phyloP scores from a whole-genome alignment of 192 early-diverging fungal species.

The Thamnidium elegans region DNA sequence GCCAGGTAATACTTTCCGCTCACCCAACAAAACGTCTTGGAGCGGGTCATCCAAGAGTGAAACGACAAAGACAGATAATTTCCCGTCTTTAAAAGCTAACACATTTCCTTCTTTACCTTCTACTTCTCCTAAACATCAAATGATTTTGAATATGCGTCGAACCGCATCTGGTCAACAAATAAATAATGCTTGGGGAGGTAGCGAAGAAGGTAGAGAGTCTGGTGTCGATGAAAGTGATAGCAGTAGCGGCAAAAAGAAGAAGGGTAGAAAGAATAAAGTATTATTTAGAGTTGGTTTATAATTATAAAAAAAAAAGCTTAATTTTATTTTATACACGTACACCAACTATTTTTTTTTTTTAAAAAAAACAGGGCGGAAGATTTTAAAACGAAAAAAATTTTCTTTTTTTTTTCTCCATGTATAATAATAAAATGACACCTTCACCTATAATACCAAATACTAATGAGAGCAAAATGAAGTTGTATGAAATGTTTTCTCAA shows the following conservation, averaged over 20 bases:
- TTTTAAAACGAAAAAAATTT: too few relatives aligned
- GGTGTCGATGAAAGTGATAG: neutral
- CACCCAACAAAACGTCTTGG: conserved; percentile 13
- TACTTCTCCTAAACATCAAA: conserved; percentile 25
- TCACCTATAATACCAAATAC: neutral
- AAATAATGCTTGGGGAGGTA: neutral
- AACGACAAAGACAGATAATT: conserved; percentile 2
- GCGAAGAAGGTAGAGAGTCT: neutral
- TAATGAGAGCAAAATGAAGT: neutral
- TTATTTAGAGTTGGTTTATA: conserved; percentile 15
- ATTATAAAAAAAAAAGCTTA: neutral
- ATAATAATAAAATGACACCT: neutral
- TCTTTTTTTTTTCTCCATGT: too few relatives aligned
- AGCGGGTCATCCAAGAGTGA: conserved; percentile 19
- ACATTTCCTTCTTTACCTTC: conserved; percentile 35
- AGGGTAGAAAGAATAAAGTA: conserved; percentile 10
- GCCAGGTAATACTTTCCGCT: conserved; percentile 11
- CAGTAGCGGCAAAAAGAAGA: conserved; percentile 7
- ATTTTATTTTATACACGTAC: neutral
- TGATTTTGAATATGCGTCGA: conserved; percentile 29
- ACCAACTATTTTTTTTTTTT: neutral
- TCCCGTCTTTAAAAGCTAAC: conserved; percentile 2
- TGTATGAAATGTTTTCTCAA: conserved; percentile 17
- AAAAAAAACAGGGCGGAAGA: too few relatives aligned
- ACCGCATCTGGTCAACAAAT: conserved; percentile 3